Conservation (phyloP, 2,329 filamentous ascomycete species). For the Amylocarpus encephaloides region DNA sequence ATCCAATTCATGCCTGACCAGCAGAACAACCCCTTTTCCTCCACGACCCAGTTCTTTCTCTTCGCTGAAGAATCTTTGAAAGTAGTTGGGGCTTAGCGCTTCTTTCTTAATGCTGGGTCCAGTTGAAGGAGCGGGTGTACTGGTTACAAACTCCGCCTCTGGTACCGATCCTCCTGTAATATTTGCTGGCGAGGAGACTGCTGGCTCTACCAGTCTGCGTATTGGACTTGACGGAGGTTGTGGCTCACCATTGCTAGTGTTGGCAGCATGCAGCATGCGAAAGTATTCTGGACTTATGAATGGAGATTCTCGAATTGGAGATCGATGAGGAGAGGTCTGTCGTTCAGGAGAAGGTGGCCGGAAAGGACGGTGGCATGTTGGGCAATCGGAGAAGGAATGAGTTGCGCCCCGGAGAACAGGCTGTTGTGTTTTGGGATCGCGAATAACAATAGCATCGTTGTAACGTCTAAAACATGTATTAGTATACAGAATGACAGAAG, state of each 20-base stretch:
- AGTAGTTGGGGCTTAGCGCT: slow-evolving; percentile 89
- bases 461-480: slow-evolving; percentile 59
- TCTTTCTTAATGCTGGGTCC: slow-evolving; percentile 72
- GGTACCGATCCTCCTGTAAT: slow-evolving; percentile 24
- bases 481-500: slow-evolving; percentile 8
- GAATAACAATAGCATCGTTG: slow-evolving; percentile 85
- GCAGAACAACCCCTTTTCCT: slow-evolving; percentile 87
- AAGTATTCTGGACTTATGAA: slow-evolving; percentile 94
- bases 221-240: slow-evolving; percentile 46
- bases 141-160: slow-evolving; percentile 45
- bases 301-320: slow-evolving; percentile 36
- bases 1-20: slow-evolving; percentile 91
- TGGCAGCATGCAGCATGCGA: slow-evolving; percentile 69
- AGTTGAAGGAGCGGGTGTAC: slow-evolving; percentile 38
- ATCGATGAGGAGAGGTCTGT: slow-evolving; percentile 38
- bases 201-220: slow-evolving; percentile 37
- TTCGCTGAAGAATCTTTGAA: slow-evolving; percentile 86
- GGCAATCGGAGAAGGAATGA: slow-evolving; percentile 66
- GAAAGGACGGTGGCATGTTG: slow-evolving; percentile 38
- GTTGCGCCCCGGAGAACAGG: slow-evolving; percentile 68
- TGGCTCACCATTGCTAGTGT: slow-evolving; percentile 40
- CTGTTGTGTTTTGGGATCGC: slow-evolving; percentile 76
- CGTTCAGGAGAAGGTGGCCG: slow-evolving; percentile 46
- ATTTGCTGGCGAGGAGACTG: slow-evolving; percentile 19
- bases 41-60: slow-evolving; percentile 81